Base-by-base conservation (phyloP, 2,329 filamentous ascomycete species). In the Pseudogymnoascus destructans region DNA sequence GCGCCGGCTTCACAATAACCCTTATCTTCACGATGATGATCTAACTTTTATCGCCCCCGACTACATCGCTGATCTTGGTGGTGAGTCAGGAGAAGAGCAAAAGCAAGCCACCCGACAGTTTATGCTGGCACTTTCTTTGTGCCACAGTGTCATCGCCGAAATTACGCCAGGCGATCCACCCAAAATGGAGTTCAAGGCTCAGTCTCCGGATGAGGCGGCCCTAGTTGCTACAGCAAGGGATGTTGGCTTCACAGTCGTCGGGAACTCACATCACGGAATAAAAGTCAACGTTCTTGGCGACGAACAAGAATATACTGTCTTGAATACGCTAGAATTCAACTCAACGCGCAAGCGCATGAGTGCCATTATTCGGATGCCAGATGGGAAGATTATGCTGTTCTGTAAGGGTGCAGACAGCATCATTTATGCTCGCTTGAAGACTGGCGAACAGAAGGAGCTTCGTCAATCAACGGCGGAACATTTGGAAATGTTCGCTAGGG, bases 371-470 rank as follows among this genome's bases (percentile, higher is more conserved):
- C 82, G 87, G 59, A 95, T 97, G 90, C 92, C 93, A 0, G 83
- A 97, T 70, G 86, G 87, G 38, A 85, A 79, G 60, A 96, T 98
- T 61, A 78, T 93, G 58, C 78, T 98, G 0, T 95, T 95, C 73
- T 98, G 93, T 77, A 98, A 98, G 74, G 93, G 93, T 63, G 93
- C 93, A 32, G 93, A 98, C 70, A 96, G 89, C 67, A 87, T 97
- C 66, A 97, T 98, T 63, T 98, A 97, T 71, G 91, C 90, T 6
- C 86, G 93, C 5, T 77, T 98, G 61, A 88, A 84, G 72, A 82
- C 80, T 62, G 90, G 91, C 55, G 85, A 95, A 70, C 93, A 98
- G 72, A 78, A 82, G 61, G 87, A 95, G 67, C 79, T 98, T 58
- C 82, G 93, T 61, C 80, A 82, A 65, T 78, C 80, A 15, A 98